Evolutionary conservation across 768 basidiomycete species (phyloP), one percentile per base, ranked within the genome.

Genomic region (Suillus variegatus): DNA sequence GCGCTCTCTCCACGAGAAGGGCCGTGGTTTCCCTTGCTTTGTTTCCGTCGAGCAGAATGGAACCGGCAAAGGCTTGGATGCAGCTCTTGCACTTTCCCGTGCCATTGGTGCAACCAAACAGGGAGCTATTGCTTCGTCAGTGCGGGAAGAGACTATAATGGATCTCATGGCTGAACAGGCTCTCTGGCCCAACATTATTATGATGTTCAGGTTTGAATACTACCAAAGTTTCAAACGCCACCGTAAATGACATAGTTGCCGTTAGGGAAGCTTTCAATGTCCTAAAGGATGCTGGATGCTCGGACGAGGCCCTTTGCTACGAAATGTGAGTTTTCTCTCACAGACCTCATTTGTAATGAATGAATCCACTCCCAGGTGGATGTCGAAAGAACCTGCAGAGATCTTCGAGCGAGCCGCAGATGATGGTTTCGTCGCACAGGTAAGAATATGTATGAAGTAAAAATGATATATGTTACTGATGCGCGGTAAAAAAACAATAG

Each of bases 301-400:
- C 87, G 0, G 87, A 89, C 67, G 87, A 88, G 67, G 87, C 87
- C 6, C 76, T 88, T 4, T 88, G 86, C 66, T 88, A 88, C 72
- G 87, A 88, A 71, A 87, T 88, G 87, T 87, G 20, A 36, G 75
- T 69, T 4, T 5, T 46, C 52, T n/a, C 9, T 58, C n/a, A 25
- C 60, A 12, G 12, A 20, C 1, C n/a, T 47, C 38, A 66, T 43
- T 6, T 55, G 25, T 49, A 63, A 40, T 56, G 9, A 64, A 60
- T 25, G 9, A 64, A 60, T 32, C 44, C 36, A 4, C 25, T 58
- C 40, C 8, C 58, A 86, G 87, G 86, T 88, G 88, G 87, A 89
- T 88, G 86, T 88, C 87, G 32, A 88, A 88, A 69, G 87, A 89
- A 69, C 87, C 88, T 1, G 87, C 87, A 8, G 87, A 88, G 69